These are phyloP conservation scores for Dicorynia guianensis DNA, from an alignment of 306 rosid genomes.

Conservation along the genomic window DNA sequence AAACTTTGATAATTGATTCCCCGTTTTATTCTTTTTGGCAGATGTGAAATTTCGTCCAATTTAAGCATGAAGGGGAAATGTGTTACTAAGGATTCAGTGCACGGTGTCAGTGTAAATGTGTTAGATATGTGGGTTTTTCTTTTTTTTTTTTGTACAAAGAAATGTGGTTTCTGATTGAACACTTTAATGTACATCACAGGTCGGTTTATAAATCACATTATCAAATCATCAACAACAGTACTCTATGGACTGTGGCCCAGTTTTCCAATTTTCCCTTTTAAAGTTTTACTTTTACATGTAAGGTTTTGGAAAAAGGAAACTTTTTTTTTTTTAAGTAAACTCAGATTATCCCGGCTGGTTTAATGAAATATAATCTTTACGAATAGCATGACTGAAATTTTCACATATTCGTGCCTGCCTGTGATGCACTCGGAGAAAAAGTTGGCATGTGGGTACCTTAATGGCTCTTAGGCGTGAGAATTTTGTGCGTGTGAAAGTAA, in stretches of 20 bases:
- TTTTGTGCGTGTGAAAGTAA: slow-evolving; percentile 51
- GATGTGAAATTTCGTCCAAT: background rate
- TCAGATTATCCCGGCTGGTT: background rate
- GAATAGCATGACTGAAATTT: no score
- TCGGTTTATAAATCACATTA: no score
- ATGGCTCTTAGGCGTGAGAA: slow-evolving; percentile 47
- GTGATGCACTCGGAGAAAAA: slow-evolving; percentile 45
- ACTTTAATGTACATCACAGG: no score
- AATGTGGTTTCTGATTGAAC: no score
- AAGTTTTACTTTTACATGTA: background rate
- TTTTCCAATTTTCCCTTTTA: no score
- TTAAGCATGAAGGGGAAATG: background rate
- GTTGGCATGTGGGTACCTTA: slow-evolving; percentile 43
- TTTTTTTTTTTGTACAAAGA: no score
- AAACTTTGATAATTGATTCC: background rate
- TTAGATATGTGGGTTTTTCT: no score
- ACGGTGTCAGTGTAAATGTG: background rate
- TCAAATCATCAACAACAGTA: no score
- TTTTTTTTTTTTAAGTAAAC: background rate
- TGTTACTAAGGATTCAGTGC: no score
- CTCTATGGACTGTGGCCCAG: no score
- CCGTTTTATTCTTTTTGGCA: background rate
- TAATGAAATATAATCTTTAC: no score
- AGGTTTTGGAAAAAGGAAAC: background rate
- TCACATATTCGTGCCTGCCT: slow-evolving; percentile 46